These are phyloP conservation scores for Catenaria anguillulae DNA, from an alignment of 371 early-diverging fungal genomes.

Conservation along the genomic window DNA sequence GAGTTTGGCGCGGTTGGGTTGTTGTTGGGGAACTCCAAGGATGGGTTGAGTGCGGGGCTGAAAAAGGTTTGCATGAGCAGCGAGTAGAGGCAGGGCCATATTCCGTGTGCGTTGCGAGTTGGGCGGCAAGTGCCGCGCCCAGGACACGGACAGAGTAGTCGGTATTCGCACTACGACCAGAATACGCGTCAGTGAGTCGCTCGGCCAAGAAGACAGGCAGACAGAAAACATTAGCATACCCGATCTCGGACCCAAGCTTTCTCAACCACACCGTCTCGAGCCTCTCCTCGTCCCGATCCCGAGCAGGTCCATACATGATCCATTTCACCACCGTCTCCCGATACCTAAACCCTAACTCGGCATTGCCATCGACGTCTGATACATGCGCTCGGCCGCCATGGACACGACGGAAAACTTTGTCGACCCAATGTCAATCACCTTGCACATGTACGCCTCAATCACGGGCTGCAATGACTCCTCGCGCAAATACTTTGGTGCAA, in stretches of 20 bases:
- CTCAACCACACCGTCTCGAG: background rate
- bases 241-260: background rate
- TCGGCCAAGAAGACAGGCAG: too few species aligned
- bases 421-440: background rate
- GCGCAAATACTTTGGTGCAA: background rate
- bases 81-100: background rate
- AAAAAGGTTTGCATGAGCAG: background rate
- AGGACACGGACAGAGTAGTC: background rate
- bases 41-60: background rate
- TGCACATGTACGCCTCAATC: background rate
- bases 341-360: too few species aligned
- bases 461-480: background rate
- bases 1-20: background rate
- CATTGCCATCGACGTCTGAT: too few species aligned
- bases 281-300: slow-evolving; percentile 1
- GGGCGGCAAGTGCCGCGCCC: background rate
- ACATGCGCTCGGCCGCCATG: too few species aligned
- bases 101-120: background rate
- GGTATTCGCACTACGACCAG: background rate
- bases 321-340: background rate
- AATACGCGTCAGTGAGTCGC: too few species aligned
- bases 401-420: background rate
- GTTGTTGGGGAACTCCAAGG: background rate
- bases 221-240: too few species aligned
- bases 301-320: background rate